These are phyloP conservation scores for Magnaporthiopsis rhizophila DNA, from an alignment of 2,329 filamentous ascomycete species.

Conservation along the genomic window DNA sequence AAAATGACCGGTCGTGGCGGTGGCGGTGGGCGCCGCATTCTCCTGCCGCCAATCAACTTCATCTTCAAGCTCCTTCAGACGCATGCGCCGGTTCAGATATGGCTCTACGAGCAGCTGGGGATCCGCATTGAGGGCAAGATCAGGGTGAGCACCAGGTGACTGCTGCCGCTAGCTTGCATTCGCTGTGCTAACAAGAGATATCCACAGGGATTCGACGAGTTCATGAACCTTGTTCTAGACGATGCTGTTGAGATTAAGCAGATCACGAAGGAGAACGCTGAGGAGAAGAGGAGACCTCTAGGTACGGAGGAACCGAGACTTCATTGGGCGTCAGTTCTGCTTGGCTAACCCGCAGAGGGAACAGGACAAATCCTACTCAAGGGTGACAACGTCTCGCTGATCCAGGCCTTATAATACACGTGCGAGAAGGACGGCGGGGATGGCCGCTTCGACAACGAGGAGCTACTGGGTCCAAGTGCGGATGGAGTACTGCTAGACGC, in stretches of 20 bases:
- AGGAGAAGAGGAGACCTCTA: conserved; percentile 69
- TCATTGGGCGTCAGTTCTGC: not conserved
- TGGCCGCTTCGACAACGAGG: too few species aligned
- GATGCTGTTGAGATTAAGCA: conserved; percentile 89
- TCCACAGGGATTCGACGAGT: conserved; percentile 87
- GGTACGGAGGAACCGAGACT: conserved; percentile 45
- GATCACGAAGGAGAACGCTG: conserved; percentile 67
- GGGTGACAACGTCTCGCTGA: conserved; percentile 80
- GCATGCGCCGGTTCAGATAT: conserved; percentile 82
- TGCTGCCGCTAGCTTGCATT: not conserved
- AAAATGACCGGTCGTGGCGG: conserved; percentile 52
- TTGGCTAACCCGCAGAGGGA: not conserved
- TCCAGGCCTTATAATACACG: conserved; percentile 42
- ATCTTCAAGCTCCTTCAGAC: conserved; percentile 85
- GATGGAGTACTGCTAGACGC: too few species aligned
- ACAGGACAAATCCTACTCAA: conserved; percentile 78
- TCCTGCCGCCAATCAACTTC: conserved; percentile 65
- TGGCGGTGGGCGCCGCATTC: conserved; percentile 50
- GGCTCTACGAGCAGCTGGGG: conserved; percentile 92
- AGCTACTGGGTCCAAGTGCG: too few species aligned
- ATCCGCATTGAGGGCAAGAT: conserved; percentile 97
- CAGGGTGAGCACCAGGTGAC: conserved; percentile 48
- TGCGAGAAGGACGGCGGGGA: not conserved
- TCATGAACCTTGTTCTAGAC: conserved; percentile 93
- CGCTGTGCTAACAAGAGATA: not conserved